These are phyloP conservation scores for Pisolithus albus DNA, from an alignment of 768 basidiomycete species.

Conservation along the genomic window DNA sequence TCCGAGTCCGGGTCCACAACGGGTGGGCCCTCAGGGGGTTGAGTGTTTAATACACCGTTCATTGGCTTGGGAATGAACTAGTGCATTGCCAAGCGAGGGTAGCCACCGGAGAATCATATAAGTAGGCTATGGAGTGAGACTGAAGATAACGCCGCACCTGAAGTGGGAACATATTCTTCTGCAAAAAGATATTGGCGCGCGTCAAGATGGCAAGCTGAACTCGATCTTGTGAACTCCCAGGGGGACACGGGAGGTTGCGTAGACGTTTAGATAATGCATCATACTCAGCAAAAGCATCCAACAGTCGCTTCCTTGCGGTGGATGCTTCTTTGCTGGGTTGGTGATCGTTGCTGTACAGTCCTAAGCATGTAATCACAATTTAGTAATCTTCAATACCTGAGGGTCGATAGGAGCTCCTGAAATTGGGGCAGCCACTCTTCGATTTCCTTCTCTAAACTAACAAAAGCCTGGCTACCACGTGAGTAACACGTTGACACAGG, in stretches of 20 bases:
- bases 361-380: conserved; percentile 17
- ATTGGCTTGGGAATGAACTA: conserved; percentile 47
- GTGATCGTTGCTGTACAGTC: conserved; percentile 31
- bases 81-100: neutral
- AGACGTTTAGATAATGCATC: conserved; percentile 86
- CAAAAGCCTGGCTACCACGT: conserved; percentile 44
- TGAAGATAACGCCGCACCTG: conserved; percentile 12
- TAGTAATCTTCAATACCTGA: conserved; percentile 40
- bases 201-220: conserved; percentile 77
- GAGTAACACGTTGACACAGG: neutral
- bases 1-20: conserved; percentile 61
- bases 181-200: conserved; percentile 73
- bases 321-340: conserved; percentile 64
- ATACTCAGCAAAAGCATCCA: conserved; percentile 84
- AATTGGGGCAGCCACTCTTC: conserved; percentile 81
- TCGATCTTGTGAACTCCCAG: conserved; percentile 71
- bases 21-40: conserved; percentile 12
- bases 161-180: conserved; percentile 77
- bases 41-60: conserved; percentile 14
- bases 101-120: neutral
- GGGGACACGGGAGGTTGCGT: conserved; percentile 57
- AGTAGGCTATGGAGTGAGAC: neutral
- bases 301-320: conserved; percentile 67
- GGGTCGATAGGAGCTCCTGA: conserved; percentile 71
- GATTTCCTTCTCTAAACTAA: conserved; percentile 81